Percentiles rank a stretch among this genome's conserved stretches.
Conservation (phyloP, 306 rosid genomes). For the Cucurbita argyrosperma region DNA sequence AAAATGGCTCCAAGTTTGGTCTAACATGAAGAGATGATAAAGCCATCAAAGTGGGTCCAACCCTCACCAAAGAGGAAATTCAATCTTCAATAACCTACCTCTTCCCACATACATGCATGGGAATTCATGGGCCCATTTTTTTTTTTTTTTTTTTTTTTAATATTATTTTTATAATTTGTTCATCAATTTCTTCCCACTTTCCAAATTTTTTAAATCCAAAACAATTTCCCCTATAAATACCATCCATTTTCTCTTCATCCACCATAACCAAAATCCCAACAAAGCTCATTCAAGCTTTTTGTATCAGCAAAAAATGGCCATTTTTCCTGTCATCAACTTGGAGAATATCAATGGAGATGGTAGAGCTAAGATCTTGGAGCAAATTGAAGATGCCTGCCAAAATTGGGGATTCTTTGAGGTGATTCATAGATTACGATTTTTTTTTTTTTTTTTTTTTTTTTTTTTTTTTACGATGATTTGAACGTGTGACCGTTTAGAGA, state of each 20-base stretch:
- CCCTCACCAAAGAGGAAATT: background rate
- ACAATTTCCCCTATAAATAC: background rate
- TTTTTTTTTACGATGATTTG: background rate
- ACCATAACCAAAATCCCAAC: background rate
- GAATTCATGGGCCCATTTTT: background rate
- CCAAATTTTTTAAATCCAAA: background rate
- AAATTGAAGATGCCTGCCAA: constrained; percentile 77
- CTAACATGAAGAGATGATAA: background rate
- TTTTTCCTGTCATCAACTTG: constrained; percentile 65
- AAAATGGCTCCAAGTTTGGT: background rate
- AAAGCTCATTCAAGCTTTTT: background rate
- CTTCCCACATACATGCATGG: background rate
- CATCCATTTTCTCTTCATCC: background rate
- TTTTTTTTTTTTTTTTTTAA: background rate
- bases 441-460: too few species aligned
- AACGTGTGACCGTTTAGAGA: too few species aligned
- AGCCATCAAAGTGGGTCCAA: background rate
- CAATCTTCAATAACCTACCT: background rate
- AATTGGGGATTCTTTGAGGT: constrained; percentile 99
- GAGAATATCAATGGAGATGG: constrained; percentile 60
- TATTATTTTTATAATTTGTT: background rate
- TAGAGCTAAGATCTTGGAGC: constrained; percentile 46
- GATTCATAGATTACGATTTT: background rate
- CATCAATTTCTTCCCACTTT: background rate
- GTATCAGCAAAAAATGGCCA: constrained; percentile 24